These are phyloP conservation scores for Sporothrix protearum DNA, from an alignment of 2,329 filamentous ascomycete species.

Conservation along the genomic window DNA sequence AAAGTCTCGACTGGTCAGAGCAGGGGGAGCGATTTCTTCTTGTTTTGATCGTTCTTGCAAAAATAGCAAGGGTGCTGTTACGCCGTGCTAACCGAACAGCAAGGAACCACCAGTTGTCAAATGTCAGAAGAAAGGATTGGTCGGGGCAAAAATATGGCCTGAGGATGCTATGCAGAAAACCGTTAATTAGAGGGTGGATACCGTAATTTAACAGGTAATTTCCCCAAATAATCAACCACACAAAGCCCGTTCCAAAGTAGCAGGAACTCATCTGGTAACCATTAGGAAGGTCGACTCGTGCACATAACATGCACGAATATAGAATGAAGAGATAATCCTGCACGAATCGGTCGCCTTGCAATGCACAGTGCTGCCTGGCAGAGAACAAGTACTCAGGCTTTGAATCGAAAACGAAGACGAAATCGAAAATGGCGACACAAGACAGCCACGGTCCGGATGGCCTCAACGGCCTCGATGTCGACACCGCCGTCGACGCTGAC, in stretches of 20 bases:
- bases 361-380: constrained; percentile 3
- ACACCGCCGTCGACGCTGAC: constrained; percentile 13
- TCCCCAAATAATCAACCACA: constrained; percentile 6
- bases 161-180: constrained; percentile 7
- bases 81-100: neutral
- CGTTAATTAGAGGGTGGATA: constrained; percentile 1
- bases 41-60: constrained; percentile 5
- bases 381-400: constrained; percentile 9
- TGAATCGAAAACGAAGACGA: constrained; percentile 8
- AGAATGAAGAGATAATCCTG: constrained; percentile 7
- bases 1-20: constrained; percentile 5
- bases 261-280: constrained; percentile 10
- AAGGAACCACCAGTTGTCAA: constrained; percentile 6
- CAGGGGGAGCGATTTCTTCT: constrained; percentile 6
- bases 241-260: constrained; percentile 6
- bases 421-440: constrained; percentile 8
- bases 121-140: constrained; percentile 7
- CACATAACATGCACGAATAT: constrained; percentile 8
- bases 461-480: constrained; percentile 11
- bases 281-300: constrained; percentile 9
- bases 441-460: constrained; percentile 7
- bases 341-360: constrained; percentile 4
- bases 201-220: neutral
- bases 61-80: constrained; percentile 7
- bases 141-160: constrained; percentile 1